Percentiles rank a stretch among this genome's conserved stretches.
Evolutionary conservation across 78 protist species (phyloP).

Genomic region (Polysphondylium violaceum): DNA sequence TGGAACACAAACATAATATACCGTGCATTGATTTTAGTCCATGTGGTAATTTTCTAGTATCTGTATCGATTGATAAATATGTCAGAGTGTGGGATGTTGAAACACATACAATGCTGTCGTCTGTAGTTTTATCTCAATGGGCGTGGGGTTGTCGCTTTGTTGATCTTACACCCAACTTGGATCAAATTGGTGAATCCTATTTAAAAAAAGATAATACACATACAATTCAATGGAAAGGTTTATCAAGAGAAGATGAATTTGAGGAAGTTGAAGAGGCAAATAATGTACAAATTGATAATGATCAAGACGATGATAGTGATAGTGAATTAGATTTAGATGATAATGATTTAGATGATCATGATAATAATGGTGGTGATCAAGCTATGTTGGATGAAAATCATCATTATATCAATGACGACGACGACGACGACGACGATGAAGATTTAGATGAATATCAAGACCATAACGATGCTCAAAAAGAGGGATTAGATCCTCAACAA

Average conservation of each 20-base stretch:
- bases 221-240: conserved; percentile 31
- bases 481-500: not conserved
- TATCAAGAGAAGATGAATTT: conserved; percentile 14
- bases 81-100: conserved; percentile 63
- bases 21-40: conserved; percentile 59
- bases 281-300: not conserved
- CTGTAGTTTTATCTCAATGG: conserved; percentile 41
- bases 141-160: conserved; percentile 71
- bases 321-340: not conserved
- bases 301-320: conserved; percentile 13
- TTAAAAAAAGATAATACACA: not conserved
- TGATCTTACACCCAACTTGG: not conserved
- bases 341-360: not conserved
- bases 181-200: not conserved
- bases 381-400: not conserved
- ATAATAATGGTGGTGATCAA: not conserved
- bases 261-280: conserved; percentile 8
- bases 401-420: not conserved
- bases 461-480: not conserved
- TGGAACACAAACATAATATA: conserved; percentile 50
- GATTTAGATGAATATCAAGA: not conserved
- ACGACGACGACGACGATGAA: conserved; percentile 19
- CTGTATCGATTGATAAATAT: conserved; percentile 43
- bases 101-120: not conserved
- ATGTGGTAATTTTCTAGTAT: conserved; percentile 60